phyloP scores from a whole-genome alignment of 2,329 filamentous ascomycete genomes.

The Neonectria punicea region DNA sequence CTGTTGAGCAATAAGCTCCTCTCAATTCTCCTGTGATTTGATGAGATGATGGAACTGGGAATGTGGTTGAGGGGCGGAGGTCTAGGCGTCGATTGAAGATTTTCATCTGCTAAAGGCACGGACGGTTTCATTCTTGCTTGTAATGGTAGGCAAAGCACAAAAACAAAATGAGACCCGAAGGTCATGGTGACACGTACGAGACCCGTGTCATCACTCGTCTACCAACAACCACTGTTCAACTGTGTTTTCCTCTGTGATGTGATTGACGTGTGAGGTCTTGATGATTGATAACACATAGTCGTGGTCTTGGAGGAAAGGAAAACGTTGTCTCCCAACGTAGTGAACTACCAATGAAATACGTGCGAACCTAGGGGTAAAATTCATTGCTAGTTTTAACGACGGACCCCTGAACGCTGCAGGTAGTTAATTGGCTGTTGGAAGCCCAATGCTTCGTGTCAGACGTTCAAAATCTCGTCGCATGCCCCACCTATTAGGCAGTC shows the following conservation, averaged over 20 bases:
- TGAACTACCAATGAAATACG: background rate
- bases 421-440: background rate
- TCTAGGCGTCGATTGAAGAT: conserved; percentile 56
- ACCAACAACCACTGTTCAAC: conserved; percentile 26
- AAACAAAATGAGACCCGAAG: conserved; percentile 50
- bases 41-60: conserved; percentile 39
- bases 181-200: conserved; percentile 44
- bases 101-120: conserved; percentile 54
- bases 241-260: background rate
- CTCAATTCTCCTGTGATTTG: conserved; percentile 34
- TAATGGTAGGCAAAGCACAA: conserved; percentile 52
- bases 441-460: too few species aligned
- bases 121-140: conserved; percentile 53
- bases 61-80: conserved; percentile 47
- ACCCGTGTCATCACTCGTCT: conserved; percentile 37
- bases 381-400: background rate
- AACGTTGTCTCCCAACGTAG: background rate
- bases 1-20: conserved; percentile 53
- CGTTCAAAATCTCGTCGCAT: too few species aligned
- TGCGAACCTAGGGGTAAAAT: background rate
- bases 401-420: background rate
- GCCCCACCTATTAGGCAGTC: background rate
- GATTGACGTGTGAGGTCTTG: background rate
- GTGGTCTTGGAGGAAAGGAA: background rate
- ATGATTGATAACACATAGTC: too few species aligned